phyloP scores from a whole-genome alignment of 495 filamentous ascomycete genomes.

The Bathelium albidoporum region DNA sequence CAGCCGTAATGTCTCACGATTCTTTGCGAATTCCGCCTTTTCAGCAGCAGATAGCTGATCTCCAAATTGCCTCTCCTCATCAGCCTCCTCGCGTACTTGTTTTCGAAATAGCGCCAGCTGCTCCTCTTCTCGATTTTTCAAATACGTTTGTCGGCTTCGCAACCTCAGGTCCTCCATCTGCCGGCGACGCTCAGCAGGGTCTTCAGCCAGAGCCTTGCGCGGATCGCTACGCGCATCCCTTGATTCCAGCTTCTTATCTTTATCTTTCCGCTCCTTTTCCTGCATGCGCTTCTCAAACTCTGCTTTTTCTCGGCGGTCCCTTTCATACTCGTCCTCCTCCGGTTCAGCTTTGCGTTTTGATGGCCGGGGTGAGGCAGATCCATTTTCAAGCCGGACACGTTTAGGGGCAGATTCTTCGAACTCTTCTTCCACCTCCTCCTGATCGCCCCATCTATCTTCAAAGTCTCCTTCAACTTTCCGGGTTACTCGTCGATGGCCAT shows the following conservation, averaged over 20 bases:
- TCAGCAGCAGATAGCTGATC: conserved; percentile 64
- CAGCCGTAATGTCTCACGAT: conserved; percentile 73
- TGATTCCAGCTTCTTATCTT: conserved; percentile 51
- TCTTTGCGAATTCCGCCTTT: conserved; percentile 83
- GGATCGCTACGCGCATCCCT: conserved; percentile 44
- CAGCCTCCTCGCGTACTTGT: conserved; percentile 84
- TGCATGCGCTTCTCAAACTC: conserved; percentile 66
- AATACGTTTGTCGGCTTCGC: conserved; percentile 80
- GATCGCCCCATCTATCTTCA: conserved; percentile 72
- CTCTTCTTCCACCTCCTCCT: conserved; percentile 48
- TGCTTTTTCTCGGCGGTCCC: conserved; percentile 60
- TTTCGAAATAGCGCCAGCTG: conserved; percentile 72
- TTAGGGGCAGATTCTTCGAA: conserved; percentile 41
- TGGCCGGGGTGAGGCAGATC: conserved; percentile 38
- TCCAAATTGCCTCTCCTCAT: conserved; percentile 63
- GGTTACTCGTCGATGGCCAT: not conserved
- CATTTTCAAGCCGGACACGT: conserved; percentile 47
- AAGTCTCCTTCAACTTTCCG: conserved; percentile 35
- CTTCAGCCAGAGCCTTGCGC: conserved; percentile 40
- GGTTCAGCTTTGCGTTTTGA: conserved; percentile 11
- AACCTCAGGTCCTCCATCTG: conserved; percentile 63
- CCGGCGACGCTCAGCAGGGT: conserved; percentile 48
- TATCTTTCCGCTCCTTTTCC: conserved; percentile 55
- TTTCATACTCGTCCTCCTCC: conserved; percentile 49
- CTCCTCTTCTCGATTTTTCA: conserved; percentile 85